Base-by-base conservation (phyloP, 2,329 filamentous ascomycete species). In the Fusarium solani-melongenae region DNA sequence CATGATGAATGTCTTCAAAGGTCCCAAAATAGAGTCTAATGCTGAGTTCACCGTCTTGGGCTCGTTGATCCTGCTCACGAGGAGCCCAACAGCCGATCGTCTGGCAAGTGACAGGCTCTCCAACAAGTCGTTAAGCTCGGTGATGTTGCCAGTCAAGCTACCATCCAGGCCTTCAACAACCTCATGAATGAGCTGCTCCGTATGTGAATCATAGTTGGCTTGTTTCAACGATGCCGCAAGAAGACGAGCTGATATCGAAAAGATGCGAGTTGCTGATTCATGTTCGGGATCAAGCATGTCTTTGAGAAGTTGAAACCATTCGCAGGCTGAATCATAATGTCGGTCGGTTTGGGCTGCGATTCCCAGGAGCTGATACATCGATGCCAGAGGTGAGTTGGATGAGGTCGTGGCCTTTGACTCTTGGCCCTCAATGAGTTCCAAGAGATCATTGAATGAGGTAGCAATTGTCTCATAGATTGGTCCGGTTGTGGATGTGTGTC, bases 71-170 rank as follows among this genome's bases (percentile, higher is more conserved):
- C 73, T 76, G 9, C 72, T 78, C 69, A 82, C 80, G 5, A 92
- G 78, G 6, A 89, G 68, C 2, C 84, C 84, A 59, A 90, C 86
- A 2, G 86, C 86, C 6, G 88, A 86, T 71, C 88, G 88, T 69
- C 91, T 85, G 20, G 88, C 85, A 4, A 85, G 81, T 36, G 87
- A 90, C 6, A 92, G 82, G 68, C 88, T 89, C 9, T 84, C 83
- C 27, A 92, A 81, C 1, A 92, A 84, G 62, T 92, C 89, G 51
- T 92, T 90, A 33, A 92, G 84, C 67, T 92, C 90, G 1, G 83
- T 79, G 9, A 85, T 83, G 31, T 89, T 90, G 4, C 91, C 91
- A 70, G 89, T 89, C 34, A 92, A 83, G 14, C 88, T 84, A 0
- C 88, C 88, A 66, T 90, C 88, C n/a, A 92, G 81, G 2, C 85